These are phyloP conservation scores for Psilocybe subaeruginosa DNA, from an alignment of 768 basidiomycete species.

Conservation along the genomic window DNA sequence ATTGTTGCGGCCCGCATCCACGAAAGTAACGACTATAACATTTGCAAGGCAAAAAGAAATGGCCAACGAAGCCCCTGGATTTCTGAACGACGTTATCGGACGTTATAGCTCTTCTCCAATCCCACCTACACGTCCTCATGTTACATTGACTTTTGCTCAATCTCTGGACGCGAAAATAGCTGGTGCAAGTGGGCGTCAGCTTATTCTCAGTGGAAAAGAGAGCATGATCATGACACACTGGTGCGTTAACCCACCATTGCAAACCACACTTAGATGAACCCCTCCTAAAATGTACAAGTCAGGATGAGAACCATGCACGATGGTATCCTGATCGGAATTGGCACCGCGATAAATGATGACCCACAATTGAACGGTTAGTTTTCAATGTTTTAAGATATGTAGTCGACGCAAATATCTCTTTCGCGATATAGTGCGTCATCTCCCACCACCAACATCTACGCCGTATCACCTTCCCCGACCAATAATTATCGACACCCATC, in stretches of 20 bases:
- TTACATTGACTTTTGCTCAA: conserved; percentile 88
- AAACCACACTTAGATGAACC: conserved; percentile 44
- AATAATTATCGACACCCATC: conserved; percentile 77
- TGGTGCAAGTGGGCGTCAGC: conserved; percentile 69
- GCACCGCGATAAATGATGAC: conserved; percentile 89
- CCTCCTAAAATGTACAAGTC: not conserved
- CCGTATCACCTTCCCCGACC: conserved; percentile 70
- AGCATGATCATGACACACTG: conserved; percentile 95
- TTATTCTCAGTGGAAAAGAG: conserved; percentile 82
- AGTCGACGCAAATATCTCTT: not conserved
- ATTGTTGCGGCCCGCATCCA: not conserved
- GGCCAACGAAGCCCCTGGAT: not conserved
- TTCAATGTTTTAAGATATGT: not conserved
- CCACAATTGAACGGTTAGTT: conserved; percentile 89
- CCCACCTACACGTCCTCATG: conserved; percentile 40
- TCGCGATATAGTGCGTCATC: conserved; percentile 50
- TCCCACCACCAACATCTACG: conserved; percentile 45
- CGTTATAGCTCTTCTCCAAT: not conserved
- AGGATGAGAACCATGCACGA: conserved; percentile 95
- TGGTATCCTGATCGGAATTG: conserved; percentile 88
- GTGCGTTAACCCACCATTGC: conserved; percentile 42
- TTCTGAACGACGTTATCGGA: not conserved
- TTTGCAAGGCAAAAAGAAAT: not conserved
- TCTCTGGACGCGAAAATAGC: conserved; percentile 90
- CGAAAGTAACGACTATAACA: not conserved